Base-by-base conservation (phyloP, 352 stramenopile species). In the Phytophthora idaei region DNA sequence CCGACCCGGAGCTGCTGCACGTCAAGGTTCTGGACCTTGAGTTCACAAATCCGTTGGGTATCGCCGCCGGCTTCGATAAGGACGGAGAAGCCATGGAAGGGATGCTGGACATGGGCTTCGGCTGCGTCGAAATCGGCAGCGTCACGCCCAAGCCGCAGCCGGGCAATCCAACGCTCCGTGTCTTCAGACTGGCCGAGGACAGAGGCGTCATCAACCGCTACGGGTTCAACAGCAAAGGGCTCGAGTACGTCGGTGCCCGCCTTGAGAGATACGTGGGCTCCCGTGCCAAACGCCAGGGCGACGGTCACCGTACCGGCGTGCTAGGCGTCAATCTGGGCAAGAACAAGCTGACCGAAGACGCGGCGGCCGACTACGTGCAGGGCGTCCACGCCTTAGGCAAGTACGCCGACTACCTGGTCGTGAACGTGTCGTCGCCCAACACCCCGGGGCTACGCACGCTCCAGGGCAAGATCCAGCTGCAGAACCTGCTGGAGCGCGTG, bases 11-110 rank as follows among this genome's bases (percentile, higher is more conserved):
- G 52, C 74, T 89, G 42, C 74, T 95, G 36, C 64, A 69, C 9
- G 71, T 94, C 5, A 67, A 82, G 5, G 71, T 66, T 8, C 81
- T 95, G 42, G 85, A 85, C 0, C 77, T 94, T 0, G 68, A 83
- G 27, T 98, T 99, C 55, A 61, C 83, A 5, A 98, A 98, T 71
- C 92, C 92, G 12, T 74, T 99, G 45, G 97, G 97, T 21, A 92
- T 99, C 59, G 97, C 97, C 2, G 97, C 97, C 1, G 97, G 97
- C 51, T 99, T 99, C 76, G 97, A 99, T 76, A 99, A 99, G 77
- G 79, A 99, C 72, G 97, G 80, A 15, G 87, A 97, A 50, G 94
- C 93, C 5, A 94, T 99, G 66, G 79, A 97, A 48, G 90, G 85
- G n/a, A 76, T 99, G 34, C 73, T 98, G 49, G 90, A 98, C 60